These are phyloP conservation scores for Knoxia roxburghii DNA, from an alignment of 257 asterid species.

Conservation along the genomic window DNA sequence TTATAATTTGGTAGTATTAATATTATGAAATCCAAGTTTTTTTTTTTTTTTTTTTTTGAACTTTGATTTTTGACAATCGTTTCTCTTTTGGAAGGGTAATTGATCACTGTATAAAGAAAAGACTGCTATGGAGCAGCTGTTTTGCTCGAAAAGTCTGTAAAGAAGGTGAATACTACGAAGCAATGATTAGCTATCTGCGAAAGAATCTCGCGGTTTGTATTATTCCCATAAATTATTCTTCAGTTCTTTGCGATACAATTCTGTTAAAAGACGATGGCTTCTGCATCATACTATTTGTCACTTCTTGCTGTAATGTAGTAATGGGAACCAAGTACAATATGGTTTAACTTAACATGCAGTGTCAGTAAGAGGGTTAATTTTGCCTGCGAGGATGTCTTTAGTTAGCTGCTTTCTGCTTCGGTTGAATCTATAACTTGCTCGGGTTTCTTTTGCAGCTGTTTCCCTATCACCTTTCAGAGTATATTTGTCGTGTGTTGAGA, in stretches of 20 bases:
- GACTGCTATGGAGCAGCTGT: constrained; percentile 71
- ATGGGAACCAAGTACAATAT: not conserved
- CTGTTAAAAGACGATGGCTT: not conserved
- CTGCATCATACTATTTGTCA: not conserved
- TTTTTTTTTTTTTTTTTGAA: too few species aligned
- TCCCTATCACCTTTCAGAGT: constrained; percentile 96
- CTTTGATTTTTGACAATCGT: constrained; percentile 4
- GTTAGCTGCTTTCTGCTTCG: not conserved
- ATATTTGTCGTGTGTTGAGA: constrained; percentile 98
- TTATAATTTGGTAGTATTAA: not conserved
- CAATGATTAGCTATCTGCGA: constrained; percentile 93
- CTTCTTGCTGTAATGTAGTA: not conserved
- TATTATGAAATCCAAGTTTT: not conserved
- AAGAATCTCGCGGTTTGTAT: constrained; percentile 80
- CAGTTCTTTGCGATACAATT: not conserved
- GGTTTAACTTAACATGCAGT: not conserved
- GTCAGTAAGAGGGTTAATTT: not conserved
- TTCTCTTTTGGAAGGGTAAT: constrained; percentile 54
- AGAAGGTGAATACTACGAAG: constrained; percentile 96
- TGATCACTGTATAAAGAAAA: constrained; percentile 86
- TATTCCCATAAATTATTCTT: constrained; percentile 3
- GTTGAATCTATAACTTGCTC: not conserved
- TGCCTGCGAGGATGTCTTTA: not conserved
- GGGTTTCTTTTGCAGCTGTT: constrained; percentile 63
- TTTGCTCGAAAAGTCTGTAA: constrained; percentile 93